Base-by-base conservation (phyloP, 2,329 filamentous ascomycete genomes). In the Monosporascus sp. region DNA sequence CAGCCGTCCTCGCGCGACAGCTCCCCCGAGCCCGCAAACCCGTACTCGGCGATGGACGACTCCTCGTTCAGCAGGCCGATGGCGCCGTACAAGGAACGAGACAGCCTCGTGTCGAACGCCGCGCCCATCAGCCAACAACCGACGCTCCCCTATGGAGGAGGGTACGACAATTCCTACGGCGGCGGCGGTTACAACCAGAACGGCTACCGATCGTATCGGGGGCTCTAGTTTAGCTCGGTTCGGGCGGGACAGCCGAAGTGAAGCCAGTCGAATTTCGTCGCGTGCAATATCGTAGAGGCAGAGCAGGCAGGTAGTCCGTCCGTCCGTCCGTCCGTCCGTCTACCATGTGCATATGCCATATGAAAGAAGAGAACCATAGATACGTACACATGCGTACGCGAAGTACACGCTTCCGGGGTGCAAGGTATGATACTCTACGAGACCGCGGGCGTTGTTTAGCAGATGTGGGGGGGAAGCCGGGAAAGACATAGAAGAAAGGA, bases 91-190 rank as follows among this genome's bases (percentile, higher is more conserved):
- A 65, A 69, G 35, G 70, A 68, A 50, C 66, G 67, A 6, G 70
- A 75, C 35, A 67, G 64, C 49, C 68, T 79, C 17, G 60, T 77
- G 15, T 54, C 61, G 14, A 63, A 68, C 44, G 72, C 74, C 1
- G 75, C 74, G 31, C 73, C 75, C 2, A 64, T 73, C n/a, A 64
- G 62, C 6, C 56, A 68, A 7, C 65, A 71, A 54, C 70, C 71
- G 0, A 70, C 68, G 17, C n/a, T 73, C 48, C 67, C 69, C 43
- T 59, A 62, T 18, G 63, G 61, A 22, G 56, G 55, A 5, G 60
- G 58, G 25, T 58, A 62, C 22, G 55, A 55, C 43, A 52, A 58
- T 43, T 55, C 53, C 41, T 59, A 61, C 15, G 55, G 55, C 14
- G 50, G 51, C 11, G 54, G 54, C 27, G 35, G 35, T 6, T 49